phyloP scores from a whole-genome alignment of 2,329 filamentous ascomycete genomes.

The Ilyonectria robusta region DNA sequence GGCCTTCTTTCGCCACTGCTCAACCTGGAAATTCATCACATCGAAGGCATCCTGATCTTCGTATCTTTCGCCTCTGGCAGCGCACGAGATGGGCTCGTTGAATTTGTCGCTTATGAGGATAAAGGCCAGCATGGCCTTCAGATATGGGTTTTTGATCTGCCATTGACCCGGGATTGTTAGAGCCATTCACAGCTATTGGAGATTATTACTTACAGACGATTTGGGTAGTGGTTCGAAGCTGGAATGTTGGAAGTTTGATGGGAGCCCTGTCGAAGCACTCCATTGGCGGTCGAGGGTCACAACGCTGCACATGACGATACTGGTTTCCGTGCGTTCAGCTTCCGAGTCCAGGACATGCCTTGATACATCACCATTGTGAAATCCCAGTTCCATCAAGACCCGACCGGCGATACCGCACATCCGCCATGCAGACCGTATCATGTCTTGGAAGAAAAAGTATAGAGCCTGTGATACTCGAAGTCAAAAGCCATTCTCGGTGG shows the following conservation, averaged over 20 bases:
- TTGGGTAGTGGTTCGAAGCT: conserved; percentile 7
- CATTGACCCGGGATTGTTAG: background rate
- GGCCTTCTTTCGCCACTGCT: conserved; percentile 46
- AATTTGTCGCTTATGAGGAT: conserved; percentile 13
- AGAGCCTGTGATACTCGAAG: background rate
- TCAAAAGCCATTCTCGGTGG: background rate
- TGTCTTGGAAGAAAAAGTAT: conserved; percentile 46
- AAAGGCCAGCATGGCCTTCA: conserved; percentile 17
- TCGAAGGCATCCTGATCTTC: conserved; percentile 48
- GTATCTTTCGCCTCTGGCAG: conserved; percentile 23
- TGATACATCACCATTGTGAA: conserved; percentile 46
- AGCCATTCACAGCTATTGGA: rapidly evolving
- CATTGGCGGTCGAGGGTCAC: conserved; percentile 8
- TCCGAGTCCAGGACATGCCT: conserved; percentile 31
- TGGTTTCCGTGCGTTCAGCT: background rate
- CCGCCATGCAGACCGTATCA: conserved; percentile 43
- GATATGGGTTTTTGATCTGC: conserved; percentile 12
- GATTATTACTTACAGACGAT: background rate
- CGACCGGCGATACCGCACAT: conserved; percentile 48
- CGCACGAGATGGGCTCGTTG: conserved; percentile 5
- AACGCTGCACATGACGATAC: conserved; percentile 10
- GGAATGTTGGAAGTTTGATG: conserved; percentile 10
- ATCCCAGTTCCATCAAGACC: conserved; percentile 47
- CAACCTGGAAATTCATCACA: conserved; percentile 49
- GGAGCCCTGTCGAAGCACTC: conserved; percentile 12